Evolutionary conservation across 257 asterid genomes (phyloP), one percentile per base, ranked within the genome.

Genomic region (Nicotiana undulata): DNA sequence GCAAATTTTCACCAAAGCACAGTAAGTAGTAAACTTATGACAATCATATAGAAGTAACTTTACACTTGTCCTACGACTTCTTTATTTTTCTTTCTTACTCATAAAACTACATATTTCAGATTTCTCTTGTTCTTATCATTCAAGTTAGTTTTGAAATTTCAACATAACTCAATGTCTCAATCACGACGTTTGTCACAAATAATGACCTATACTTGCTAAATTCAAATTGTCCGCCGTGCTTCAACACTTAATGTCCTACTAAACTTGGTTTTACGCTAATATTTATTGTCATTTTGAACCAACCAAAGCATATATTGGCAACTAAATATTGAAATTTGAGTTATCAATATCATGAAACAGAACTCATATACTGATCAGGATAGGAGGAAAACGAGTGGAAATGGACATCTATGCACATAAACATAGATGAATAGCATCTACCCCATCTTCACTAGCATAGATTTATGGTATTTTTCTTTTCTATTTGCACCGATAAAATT

Each of bases 1-100:
- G 97, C 66, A 80, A 85, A 86, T 82, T 80, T 46, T 76, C 63
- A 82, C 34, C 31, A 59, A 49, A 13, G 44, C 65, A n/a, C 59
- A 70, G 65, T 49, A 64, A 12, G 61, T 49, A 49, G 12, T 28
- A 15, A 29, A 6, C 20, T 63, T 63, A 26, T 28, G 10, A 61
- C 8, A 24, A 12, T 24, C 40, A 34, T 34, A 34, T 5, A 34
- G 40, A 34, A 5, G 31, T 11, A 59, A 59, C 29, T 6, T 58
- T n/a, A 58, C 12, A 59, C 24, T 22, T 59, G 64, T 56, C 63
- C 11, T 56, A 12, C 2, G 3, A n/a, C 63, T 55, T 55, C 61
- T 56, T 56, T 56, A 5, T 18, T 7, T 6, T 18, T 56, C 24
- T 56, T 56, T 40, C 49, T 40, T 9, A 40, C 49, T 40, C 49